Evolutionary conservation across 2,329 filamentous ascomycete species (phyloP).

Genomic region (Cordyceps tenuipes): DNA sequence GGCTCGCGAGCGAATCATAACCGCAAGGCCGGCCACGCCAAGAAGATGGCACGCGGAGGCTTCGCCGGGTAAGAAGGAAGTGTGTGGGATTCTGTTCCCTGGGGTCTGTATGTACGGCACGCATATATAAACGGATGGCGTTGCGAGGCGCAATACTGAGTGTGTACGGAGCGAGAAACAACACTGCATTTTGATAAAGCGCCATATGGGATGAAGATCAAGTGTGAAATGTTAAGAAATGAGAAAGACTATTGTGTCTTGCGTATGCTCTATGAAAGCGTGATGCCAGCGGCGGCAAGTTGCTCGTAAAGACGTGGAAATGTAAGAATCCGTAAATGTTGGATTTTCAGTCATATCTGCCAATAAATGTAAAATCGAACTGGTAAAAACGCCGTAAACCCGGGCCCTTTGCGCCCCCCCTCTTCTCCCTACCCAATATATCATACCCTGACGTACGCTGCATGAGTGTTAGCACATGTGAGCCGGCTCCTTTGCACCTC

Average conservation of each 20-base stretch:
- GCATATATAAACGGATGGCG: neutral
- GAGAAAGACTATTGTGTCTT: neutral
- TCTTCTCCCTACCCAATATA: neutral
- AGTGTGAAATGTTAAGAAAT: neutral
- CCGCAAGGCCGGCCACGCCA: slow-evolving; percentile 61
- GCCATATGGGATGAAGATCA: neutral
- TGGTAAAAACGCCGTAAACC: neutral
- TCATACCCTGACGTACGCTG: slow-evolving; percentile 12
- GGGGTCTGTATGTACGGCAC: neutral
- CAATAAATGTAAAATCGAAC: neutral
- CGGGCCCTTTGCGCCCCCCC: neutral
- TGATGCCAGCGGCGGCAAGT: neutral
- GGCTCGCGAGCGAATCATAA: slow-evolving; percentile 79
- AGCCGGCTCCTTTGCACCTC: too few relatives aligned
- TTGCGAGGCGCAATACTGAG: neutral
- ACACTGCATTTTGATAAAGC: neutral
- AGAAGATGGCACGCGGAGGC: slow-evolving; percentile 52
- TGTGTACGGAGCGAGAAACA: neutral
- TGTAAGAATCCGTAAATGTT: neutral
- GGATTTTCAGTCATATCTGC: neutral
- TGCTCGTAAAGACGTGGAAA: neutral
- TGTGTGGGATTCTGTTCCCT: neutral
- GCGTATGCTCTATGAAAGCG: neutral
- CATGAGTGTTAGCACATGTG: neutral
- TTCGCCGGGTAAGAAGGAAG: slow-evolving; percentile 19